Evolutionary conservation across 305 asterid genomes (phyloP).

Genomic region (Euphrasia arctica): DNA sequence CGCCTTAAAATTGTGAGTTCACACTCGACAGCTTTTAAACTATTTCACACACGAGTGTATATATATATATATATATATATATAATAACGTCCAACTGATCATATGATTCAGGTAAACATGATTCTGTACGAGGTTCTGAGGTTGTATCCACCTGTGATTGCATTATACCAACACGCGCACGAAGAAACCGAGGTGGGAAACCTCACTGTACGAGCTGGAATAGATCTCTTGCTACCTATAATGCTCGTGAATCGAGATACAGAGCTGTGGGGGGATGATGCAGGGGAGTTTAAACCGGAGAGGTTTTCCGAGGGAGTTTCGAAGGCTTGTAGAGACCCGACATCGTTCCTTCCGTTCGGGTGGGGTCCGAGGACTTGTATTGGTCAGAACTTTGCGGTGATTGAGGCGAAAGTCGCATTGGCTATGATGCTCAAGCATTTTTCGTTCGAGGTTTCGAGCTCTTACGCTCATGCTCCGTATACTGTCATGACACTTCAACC

Average conservation of each 20-base stretch:
- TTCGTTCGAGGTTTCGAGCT: slow-evolving; percentile 44
- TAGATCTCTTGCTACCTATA: slow-evolving; percentile 38
- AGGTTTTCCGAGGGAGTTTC: slow-evolving; percentile 48
- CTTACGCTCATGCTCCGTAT: slow-evolving; percentile 54
- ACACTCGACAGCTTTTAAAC: not conserved
- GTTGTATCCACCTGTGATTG: slow-evolving; percentile 48
- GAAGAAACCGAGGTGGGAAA: slow-evolving; percentile 39
- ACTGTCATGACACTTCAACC: slow-evolving; percentile 53
- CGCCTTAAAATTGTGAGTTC: slow-evolving; percentile 51
- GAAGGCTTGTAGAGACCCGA: slow-evolving; percentile 43
- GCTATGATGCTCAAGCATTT: slow-evolving; percentile 40
- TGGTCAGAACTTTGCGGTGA: slow-evolving; percentile 45
- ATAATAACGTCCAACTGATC: not conserved
- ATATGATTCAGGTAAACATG: slow-evolving; percentile 43
- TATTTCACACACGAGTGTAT: no score
- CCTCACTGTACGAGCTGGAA: slow-evolving; percentile 40
- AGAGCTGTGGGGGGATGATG: slow-evolving; percentile 56
- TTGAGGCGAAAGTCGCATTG: slow-evolving; percentile 51
- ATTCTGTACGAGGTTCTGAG: slow-evolving; percentile 48
- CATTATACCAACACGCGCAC: slow-evolving; percentile 32
- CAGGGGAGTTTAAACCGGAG: slow-evolving; percentile 48
- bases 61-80: not conserved
- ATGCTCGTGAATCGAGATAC: slow-evolving; percentile 41
- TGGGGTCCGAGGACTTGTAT: slow-evolving; percentile 56
- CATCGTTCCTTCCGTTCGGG: slow-evolving; percentile 55